phyloP scores from a whole-genome alignment of 2,329 filamentous ascomycete species.

The Fonsecaea nubica region DNA sequence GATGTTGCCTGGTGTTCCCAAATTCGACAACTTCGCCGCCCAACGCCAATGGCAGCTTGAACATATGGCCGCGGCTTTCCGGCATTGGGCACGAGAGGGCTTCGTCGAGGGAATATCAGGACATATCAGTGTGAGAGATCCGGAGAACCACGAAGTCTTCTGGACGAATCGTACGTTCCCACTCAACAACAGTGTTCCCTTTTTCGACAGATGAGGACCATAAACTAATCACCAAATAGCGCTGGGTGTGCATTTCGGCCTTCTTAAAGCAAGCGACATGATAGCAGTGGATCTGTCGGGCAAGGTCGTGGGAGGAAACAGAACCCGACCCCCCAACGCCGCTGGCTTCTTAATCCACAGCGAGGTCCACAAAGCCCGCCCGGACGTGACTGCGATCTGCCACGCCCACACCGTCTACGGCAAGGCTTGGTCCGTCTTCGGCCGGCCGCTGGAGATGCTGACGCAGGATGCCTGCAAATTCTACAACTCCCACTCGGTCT shows the following conservation, averaged over 20 bases:
- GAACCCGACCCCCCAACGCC: constrained; percentile 65
- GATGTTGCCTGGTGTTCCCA: constrained; percentile 54
- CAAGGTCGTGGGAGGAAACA: constrained; percentile 69
- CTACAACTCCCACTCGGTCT: constrained; percentile 66
- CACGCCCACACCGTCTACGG: constrained; percentile 72
- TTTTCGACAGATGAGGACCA: background rate
- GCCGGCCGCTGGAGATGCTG: constrained; percentile 70
- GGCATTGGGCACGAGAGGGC: constrained; percentile 69
- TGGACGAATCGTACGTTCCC: constrained; percentile 67
- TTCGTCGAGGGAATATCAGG: constrained; percentile 73
- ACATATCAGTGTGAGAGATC: constrained; percentile 72
- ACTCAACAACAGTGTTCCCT: background rate
- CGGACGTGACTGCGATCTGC: constrained; percentile 70
- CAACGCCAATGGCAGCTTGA: constrained; percentile 69
- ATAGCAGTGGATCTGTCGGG: constrained; percentile 69
- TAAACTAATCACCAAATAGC: constrained; percentile 26
- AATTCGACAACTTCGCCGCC: constrained; percentile 58
- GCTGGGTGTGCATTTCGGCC: constrained; percentile 68
- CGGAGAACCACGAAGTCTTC: constrained; percentile 65
- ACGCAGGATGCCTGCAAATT: constrained; percentile 51
- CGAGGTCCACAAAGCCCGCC: constrained; percentile 70
- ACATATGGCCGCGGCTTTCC: constrained; percentile 73
- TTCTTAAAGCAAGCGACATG: constrained; percentile 70
- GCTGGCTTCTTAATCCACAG: constrained; percentile 74
- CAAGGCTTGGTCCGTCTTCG: constrained; percentile 72